phyloP scores from a whole-genome alignment of 768 basidiomycete species.

The Pholiota molesta region DNA sequence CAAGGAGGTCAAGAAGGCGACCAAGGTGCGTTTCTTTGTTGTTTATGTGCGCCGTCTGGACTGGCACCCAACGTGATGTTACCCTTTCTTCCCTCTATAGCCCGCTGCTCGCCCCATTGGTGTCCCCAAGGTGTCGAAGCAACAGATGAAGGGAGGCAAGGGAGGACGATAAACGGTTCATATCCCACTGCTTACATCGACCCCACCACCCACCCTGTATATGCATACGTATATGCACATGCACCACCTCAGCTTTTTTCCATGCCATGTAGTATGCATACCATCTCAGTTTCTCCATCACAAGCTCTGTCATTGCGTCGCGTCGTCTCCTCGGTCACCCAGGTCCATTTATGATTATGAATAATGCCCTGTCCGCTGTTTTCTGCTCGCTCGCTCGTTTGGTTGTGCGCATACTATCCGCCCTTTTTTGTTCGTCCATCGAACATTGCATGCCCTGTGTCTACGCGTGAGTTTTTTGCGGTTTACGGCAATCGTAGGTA shows the following conservation, averaged over 20 bases:
- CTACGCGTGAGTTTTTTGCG: too few species aligned
- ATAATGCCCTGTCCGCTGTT: neutral
- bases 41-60: neutral
- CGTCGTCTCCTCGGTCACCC: neutral
- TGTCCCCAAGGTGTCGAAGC: constrained; percentile 90
- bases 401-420: too few species aligned
- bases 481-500: too few species aligned
- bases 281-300: constrained; percentile 5
- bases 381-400: too few species aligned
- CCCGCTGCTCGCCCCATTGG: constrained; percentile 34
- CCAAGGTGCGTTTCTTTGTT: constrained; percentile 55
- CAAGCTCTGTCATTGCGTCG: constrained; percentile 7
- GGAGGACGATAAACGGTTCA: constrained; percentile 27
- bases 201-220: neutral
- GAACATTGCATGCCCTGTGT: too few species aligned
- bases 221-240: constrained; percentile 8
- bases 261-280: constrained; percentile 23
- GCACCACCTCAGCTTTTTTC: constrained; percentile 3
- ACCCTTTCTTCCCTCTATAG: constrained; percentile 31
- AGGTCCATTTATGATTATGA: neutral
- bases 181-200: constrained; percentile 1
- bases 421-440: too few species aligned
- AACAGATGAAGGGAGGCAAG: constrained; percentile 94
- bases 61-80: too few species aligned
- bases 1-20: constrained; percentile 89